Evolutionary conservation across 768 basidiomycete species (phyloP).

Genomic region (Tulasnella sp.): DNA sequence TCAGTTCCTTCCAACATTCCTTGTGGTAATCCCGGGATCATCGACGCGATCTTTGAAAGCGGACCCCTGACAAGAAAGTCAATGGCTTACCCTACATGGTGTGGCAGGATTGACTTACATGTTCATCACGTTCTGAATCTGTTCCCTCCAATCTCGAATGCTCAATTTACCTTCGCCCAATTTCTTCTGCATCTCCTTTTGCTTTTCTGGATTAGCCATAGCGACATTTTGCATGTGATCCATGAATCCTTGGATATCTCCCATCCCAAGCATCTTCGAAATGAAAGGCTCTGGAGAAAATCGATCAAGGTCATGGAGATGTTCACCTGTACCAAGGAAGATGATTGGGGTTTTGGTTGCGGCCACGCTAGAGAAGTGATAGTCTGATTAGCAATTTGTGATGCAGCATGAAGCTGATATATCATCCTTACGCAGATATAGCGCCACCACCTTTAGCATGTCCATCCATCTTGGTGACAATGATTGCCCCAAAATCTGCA

Average conservation of each 20-base stretch:
- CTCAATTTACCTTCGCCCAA: slow-evolving; percentile 94
- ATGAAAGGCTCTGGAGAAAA: slow-evolving; percentile 96
- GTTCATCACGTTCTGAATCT: slow-evolving; percentile 94
- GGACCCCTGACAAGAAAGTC: slow-evolving; percentile 63
- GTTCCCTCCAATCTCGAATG: slow-evolving; percentile 95
- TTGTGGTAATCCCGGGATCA: slow-evolving; percentile 95
- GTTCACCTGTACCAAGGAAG: slow-evolving; percentile 95
- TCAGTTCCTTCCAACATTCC: slow-evolving; percentile 85
- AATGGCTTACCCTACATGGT: slow-evolving; percentile 15
- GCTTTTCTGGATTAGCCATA: slow-evolving; percentile 85
- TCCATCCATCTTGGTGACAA: slow-evolving; percentile 99
- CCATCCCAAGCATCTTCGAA: slow-evolving; percentile 87
- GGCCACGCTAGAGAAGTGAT: slow-evolving; percentile 56
- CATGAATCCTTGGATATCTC: slow-evolving; percentile 93
- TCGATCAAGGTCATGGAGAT: slow-evolving; percentile 90
- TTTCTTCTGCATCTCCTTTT: slow-evolving; percentile 97
- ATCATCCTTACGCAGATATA: slow-evolving; percentile 80
- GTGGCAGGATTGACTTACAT: slow-evolving; percentile 45
- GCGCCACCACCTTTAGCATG: slow-evolving; percentile 99
- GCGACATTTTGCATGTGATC: slow-evolving; percentile 98
- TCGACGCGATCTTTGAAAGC: slow-evolving; percentile 92
- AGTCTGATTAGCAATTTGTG: not conserved
- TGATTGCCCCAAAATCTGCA: slow-evolving; percentile 95
- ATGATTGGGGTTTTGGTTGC: slow-evolving; percentile 97
- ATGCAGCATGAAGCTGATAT: not conserved